phyloP scores from a whole-genome alignment of 495 filamentous ascomycete species.

The Peziza echinospora region DNA sequence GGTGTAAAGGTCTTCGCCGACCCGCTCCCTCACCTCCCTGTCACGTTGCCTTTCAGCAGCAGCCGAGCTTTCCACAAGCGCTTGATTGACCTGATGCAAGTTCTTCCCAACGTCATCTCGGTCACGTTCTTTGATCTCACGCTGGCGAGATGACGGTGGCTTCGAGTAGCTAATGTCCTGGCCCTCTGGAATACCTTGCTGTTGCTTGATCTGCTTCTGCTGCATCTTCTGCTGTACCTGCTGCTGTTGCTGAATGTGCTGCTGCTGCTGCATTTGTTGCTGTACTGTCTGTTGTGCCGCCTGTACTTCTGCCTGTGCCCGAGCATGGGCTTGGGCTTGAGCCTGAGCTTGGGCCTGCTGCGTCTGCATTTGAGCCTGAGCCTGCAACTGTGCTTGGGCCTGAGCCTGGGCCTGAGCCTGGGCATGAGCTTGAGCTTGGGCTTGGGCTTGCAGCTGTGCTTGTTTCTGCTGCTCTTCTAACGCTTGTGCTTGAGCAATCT shows the following conservation, averaged over 20 bases:
- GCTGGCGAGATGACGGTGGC: conserved; percentile 4
- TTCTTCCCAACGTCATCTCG: conserved; percentile 1
- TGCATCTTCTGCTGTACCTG: neutral
- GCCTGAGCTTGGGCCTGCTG: neutral
- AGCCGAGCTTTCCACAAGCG: neutral
- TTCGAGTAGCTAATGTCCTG: conserved; percentile 1
- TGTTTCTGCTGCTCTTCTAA: conserved; percentile 3
- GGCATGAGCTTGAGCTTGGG: conserved; percentile 7
- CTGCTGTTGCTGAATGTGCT: neutral
- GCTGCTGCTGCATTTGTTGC: too few relatives aligned
- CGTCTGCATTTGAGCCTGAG: conserved; percentile 1
- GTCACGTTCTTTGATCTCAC: neutral
- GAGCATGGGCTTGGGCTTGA: conserved; percentile 1
- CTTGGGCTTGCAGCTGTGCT: conserved; percentile 3
- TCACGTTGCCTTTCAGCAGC: neutral
- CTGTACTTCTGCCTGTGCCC: conserved; percentile 1
- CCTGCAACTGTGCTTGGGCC: neutral
- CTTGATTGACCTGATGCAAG: conserved; percentile 1
- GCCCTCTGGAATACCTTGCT: conserved; percentile 1
- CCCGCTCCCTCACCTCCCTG: too few relatives aligned
- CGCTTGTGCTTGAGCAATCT: too few relatives aligned
- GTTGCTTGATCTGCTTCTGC: conserved; percentile 1
- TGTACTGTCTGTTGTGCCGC: too few relatives aligned
- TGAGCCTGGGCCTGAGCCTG: conserved; percentile 7
- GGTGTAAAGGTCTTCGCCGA: too few relatives aligned